Evolutionary conservation across 2,329 filamentous ascomycete species (phyloP).

Genomic region (Xylariaceae sp.): DNA sequence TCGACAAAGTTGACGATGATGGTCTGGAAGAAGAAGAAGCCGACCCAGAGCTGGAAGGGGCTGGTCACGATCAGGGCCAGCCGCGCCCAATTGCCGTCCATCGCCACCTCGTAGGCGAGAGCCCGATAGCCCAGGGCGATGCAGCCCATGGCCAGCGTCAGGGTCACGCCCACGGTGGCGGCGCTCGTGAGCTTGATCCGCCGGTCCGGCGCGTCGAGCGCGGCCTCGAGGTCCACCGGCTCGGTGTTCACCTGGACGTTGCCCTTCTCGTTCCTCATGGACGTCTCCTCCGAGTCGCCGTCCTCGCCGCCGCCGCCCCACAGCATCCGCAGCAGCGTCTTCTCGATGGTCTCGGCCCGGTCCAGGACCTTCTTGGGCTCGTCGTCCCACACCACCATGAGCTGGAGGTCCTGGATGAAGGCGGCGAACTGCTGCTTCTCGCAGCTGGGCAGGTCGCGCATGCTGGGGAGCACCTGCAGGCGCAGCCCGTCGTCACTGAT

Average conservation of each 20-base stretch:
- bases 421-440: constrained; percentile 61
- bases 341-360: constrained; percentile 44
- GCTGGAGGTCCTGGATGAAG: constrained; percentile 50
- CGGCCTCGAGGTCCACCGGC: constrained; percentile 34
- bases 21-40: constrained; percentile 41
- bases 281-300: constrained; percentile 34
- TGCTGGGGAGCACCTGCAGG: constrained; percentile 53
- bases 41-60: constrained; percentile 51
- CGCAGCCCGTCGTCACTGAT: constrained; percentile 48
- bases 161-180: constrained; percentile 42
- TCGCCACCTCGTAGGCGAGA: constrained; percentile 45
- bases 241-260: constrained; percentile 32
- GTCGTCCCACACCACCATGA: constrained; percentile 59
- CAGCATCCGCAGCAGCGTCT: constrained; percentile 48
- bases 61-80: constrained; percentile 44
- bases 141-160: constrained; percentile 43
- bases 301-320: constrained; percentile 40
- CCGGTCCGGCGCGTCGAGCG: constrained; percentile 33
- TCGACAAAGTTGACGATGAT: constrained; percentile 43
- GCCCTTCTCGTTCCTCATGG: constrained; percentile 25
- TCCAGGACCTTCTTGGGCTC: constrained; percentile 47
- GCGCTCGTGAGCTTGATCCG: constrained; percentile 48
- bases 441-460: constrained; percentile 48
- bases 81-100: constrained; percentile 46
- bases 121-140: constrained; percentile 49